Percentiles rank a stretch among this genome's conserved stretches.
These are phyloP conservation scores for Adansonia grandidieri DNA, from an alignment of 441 rosid genomes.

Conservation along the genomic window DNA sequence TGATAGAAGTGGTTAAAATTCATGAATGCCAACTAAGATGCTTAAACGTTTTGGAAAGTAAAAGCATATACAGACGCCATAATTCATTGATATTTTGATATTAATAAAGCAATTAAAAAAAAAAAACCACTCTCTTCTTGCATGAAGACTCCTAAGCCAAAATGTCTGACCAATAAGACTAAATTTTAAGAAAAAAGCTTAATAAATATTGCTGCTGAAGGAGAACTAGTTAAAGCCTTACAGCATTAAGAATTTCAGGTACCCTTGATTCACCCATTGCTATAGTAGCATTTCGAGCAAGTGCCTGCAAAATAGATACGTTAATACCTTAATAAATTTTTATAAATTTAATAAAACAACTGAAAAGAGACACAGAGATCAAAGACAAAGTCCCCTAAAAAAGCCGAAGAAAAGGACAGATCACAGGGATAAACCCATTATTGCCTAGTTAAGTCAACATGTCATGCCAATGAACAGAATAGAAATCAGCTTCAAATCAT, in stretches of 20 bases:
- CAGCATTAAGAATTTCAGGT: constrained; percentile 64
- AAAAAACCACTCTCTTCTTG: not conserved
- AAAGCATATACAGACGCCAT: not conserved
- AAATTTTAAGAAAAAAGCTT: not conserved
- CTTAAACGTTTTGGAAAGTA: not conserved
- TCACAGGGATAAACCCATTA: not conserved
- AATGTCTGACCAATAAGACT: constrained; percentile 2
- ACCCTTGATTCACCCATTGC: constrained; percentile 89
- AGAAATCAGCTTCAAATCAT: constrained; percentile 7
- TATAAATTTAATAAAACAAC: not conserved
- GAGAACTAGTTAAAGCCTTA: constrained; percentile 31
- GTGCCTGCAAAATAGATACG: constrained; percentile 53
- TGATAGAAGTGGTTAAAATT: not conserved
- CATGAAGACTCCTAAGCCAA: not conserved
- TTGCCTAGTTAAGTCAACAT: not conserved
- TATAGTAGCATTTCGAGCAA: constrained; percentile 67
- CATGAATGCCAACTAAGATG: constrained; percentile 10
- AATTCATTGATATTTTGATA: not conserved
- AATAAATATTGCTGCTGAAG: not conserved
- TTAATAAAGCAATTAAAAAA: not conserved
- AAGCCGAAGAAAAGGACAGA: not conserved
- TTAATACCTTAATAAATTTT: not conserved
- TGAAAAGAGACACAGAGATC: no score
- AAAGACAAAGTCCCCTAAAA: not conserved
- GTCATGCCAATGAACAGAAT: not conserved